Conservation (phyloP, 306 rosid genomes). For the Glycine latifolia region DNA sequence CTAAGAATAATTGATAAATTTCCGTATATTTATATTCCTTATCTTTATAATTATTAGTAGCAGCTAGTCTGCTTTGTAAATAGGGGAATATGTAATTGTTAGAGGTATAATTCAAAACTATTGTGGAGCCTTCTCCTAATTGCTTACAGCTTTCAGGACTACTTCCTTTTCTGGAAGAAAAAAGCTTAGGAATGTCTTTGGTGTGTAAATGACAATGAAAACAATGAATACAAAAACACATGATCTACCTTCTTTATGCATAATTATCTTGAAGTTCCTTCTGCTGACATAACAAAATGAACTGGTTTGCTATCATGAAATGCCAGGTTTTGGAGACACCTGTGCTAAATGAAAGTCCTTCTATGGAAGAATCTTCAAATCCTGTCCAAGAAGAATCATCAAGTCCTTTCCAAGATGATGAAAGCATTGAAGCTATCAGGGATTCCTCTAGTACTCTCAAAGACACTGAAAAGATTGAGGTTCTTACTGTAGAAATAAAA, state of each 20-base stretch:
- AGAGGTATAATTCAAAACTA: constrained; percentile 30
- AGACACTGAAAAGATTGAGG: constrained; percentile 56
- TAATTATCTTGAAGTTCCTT: constrained; percentile 34
- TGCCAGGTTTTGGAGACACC: constrained; percentile 54
- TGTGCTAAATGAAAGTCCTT: constrained; percentile 55
- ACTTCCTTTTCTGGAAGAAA: constrained; percentile 13
- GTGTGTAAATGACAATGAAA: constrained; percentile 25
- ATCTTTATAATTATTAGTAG: constrained; percentile 28
- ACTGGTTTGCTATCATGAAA: constrained; percentile 53
- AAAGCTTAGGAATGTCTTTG: constrained; percentile 37
- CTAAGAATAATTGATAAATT: constrained; percentile 18
- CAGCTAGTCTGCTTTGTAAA: constrained; percentile 10
- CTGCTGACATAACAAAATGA: constrained; percentile 50
- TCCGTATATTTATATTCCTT: constrained; percentile 25
- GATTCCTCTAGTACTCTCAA: constrained; percentile 55
- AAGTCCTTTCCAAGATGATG: constrained; percentile 49
- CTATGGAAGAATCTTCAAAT: constrained; percentile 42
- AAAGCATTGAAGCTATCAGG: constrained; percentile 50
- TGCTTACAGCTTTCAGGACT: constrained; percentile 39
- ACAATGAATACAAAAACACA: constrained; percentile 27
- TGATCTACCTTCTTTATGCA: constrained; percentile 23
- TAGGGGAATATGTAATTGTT: constrained; percentile 23
- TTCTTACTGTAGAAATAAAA: constrained; percentile 60
- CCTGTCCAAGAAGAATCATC: constrained; percentile 51
- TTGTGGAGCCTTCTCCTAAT: constrained; percentile 15